Conservation (phyloP, 257 asterid genomes). For the Echium plantagineum region DNA sequence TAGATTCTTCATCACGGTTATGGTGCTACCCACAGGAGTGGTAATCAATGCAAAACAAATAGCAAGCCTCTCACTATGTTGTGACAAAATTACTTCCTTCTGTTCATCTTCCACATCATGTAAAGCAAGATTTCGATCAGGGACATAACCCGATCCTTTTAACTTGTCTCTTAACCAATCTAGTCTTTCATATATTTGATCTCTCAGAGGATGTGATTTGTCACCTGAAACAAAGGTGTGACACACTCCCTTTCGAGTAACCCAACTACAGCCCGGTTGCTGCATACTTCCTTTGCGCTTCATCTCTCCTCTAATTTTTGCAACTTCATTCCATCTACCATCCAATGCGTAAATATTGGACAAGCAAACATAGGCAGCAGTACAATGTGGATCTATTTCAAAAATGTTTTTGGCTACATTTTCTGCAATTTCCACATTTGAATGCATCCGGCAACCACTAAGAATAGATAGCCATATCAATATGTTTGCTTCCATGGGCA, state of each 20-base stretch:
- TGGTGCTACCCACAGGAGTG: slow-evolving; percentile 18
- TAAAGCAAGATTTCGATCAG: slow-evolving; percentile 29
- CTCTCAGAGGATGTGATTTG: slow-evolving; percentile 25
- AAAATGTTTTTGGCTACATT: slow-evolving; percentile 43
- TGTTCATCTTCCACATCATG: slow-evolving; percentile 57
- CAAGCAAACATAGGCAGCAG: slow-evolving; percentile 49
- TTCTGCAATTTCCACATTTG: slow-evolving; percentile 47
- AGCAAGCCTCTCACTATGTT: slow-evolving; percentile 51
- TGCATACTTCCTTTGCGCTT: slow-evolving; percentile 26
- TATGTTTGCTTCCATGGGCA: slow-evolving; percentile 52
- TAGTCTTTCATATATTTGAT: slow-evolving; percentile 28
- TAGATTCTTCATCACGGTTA: slow-evolving; percentile 49
- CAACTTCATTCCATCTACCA: slow-evolving; percentile 66
- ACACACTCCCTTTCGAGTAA: slow-evolving; percentile 27
- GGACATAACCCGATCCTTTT: slow-evolving; percentile 32
- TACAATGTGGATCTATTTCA: slow-evolving; percentile 41
- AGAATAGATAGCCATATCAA: slow-evolving; percentile 63
- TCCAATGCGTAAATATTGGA: slow-evolving; percentile 60
- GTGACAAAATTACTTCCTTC: slow-evolving; percentile 26
- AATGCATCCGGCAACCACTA: slow-evolving; percentile 55
- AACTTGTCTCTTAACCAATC: slow-evolving; percentile 29
- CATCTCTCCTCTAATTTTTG: slow-evolving; percentile 53
- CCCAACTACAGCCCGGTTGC: slow-evolving; percentile 71
- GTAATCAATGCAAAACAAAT: slow-evolving; percentile 33
- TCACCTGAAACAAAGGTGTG: slow-evolving; percentile 37